Conservation (phyloP, 164 flowering plant genomes). For the Sedum album region DNA sequence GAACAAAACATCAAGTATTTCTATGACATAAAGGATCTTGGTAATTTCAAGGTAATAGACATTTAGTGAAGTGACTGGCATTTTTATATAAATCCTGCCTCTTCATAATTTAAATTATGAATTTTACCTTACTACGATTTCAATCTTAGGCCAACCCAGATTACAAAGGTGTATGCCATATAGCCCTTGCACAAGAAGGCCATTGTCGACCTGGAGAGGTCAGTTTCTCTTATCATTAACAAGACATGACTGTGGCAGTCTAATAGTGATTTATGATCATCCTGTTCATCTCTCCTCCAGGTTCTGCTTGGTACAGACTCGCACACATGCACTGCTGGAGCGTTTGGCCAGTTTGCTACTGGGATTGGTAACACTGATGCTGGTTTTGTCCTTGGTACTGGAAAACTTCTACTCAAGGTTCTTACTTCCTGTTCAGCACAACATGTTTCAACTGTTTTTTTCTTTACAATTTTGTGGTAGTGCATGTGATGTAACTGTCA, state of each 20-base stretch:
- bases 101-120: background rate
- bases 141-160: conserved; percentile 84
- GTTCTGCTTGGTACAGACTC: conserved; percentile 96
- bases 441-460: background rate
- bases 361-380: conserved; percentile 99
- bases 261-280: background rate
- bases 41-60: conserved; percentile 65
- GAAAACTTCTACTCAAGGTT: conserved; percentile 88
- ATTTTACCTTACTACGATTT: background rate
- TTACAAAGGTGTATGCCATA: conserved; percentile 96
- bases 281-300: conserved; percentile 25
- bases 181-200: conserved; percentile 99
- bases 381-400: conserved; percentile 89
- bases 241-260: background rate
- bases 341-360: conserved; percentile 98
- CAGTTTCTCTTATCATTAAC: conserved; percentile 1
- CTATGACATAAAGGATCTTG: conserved; percentile 86
- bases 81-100: background rate
- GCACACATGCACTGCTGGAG: conserved; percentile 99
- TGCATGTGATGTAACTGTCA: background rate
- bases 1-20: conserved; percentile 96
- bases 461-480: background rate
- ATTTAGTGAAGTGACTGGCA: conserved; percentile 1
- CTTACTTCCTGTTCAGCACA: conserved; percentile 7
- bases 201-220: conserved; percentile 99